phyloP scores from a whole-genome alignment of 139 green algal genomes.

The Nannochloris sp. region DNA sequence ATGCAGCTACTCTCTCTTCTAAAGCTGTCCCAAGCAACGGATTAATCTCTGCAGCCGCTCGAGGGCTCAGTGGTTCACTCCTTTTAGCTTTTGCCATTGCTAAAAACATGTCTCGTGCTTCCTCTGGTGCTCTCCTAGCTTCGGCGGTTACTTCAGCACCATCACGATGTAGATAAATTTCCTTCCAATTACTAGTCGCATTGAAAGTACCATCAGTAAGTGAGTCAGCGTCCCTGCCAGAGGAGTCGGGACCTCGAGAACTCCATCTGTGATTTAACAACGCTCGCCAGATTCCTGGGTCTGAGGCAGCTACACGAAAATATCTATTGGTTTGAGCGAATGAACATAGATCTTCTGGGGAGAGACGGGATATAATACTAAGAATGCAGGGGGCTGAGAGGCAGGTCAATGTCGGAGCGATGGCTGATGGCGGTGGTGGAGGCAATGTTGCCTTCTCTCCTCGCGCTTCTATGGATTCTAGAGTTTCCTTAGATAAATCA shows the following conservation, averaged over 20 bases:
- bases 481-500: too few species aligned
- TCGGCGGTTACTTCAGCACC: constrained; percentile 2
- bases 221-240: neutral
- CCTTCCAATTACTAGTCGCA: constrained; percentile 13
- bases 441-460: too few species aligned
- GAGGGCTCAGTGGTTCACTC: neutral
- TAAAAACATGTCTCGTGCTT: constrained; percentile 4
- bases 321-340: neutral
- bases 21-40: neutral
- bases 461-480: too few species aligned
- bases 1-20: constrained; percentile 3
- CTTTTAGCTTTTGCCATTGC: constrained; percentile 16
- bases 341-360: constrained; percentile 23
- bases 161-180: constrained; percentile 22
- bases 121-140: neutral
- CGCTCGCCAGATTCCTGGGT: constrained; percentile 28
- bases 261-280: constrained; percentile 29
- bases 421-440: too few species aligned
- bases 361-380: constrained; percentile 27
- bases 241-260: neutral
- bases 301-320: neutral
- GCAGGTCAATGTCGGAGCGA: too few species aligned
- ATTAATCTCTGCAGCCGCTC: neutral
- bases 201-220: neutral
- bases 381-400: too few species aligned